Evolutionary conservation across 441 rosid species (phyloP).

Genomic region (Populus hybrid): DNA sequence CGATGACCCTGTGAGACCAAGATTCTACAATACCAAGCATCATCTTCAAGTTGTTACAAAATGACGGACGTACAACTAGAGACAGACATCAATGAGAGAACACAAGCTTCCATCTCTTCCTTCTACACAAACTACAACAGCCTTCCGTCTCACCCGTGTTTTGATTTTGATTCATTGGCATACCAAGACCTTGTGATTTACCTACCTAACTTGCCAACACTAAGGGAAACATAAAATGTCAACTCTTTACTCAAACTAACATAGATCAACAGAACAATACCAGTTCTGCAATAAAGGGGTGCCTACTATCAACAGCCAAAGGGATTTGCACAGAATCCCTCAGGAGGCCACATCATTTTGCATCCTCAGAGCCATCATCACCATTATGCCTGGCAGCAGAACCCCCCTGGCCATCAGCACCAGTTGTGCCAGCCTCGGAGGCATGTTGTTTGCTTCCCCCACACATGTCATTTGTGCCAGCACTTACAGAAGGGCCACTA

Average conservation of each 20-base stretch:
- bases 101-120: conserved; percentile 20
- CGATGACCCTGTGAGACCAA: background rate
- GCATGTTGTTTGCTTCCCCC: conserved; percentile 61
- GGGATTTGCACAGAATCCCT: background rate
- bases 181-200: conserved; percentile 18
- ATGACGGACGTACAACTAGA: background rate
- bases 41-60: conserved; percentile 10
- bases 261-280: conserved; percentile 19
- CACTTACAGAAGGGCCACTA: conserved; percentile 34
- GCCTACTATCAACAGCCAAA: conserved; percentile 45
- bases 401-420: conserved; percentile 53
- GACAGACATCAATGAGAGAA: background rate
- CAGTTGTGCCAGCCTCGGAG: conserved; percentile 45
- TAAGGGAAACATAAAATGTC: conserved; percentile 13
- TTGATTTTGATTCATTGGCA: conserved; percentile 17
- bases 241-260: conserved; percentile 20
- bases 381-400: conserved; percentile 44
- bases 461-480: conserved; percentile 37
- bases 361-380: conserved; percentile 53
- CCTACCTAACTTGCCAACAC: conserved; percentile 33
- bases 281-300: conserved; percentile 15
- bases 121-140: conserved; percentile 18
- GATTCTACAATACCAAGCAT: conserved; percentile 7
- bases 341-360: conserved; percentile 30
- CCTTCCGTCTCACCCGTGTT: background rate